Percentiles rank a stretch among this genome's conserved stretches.
Conservation (phyloP, 2,329 filamentous ascomycete species). For the Ilyonectria mors-panacis region DNA sequence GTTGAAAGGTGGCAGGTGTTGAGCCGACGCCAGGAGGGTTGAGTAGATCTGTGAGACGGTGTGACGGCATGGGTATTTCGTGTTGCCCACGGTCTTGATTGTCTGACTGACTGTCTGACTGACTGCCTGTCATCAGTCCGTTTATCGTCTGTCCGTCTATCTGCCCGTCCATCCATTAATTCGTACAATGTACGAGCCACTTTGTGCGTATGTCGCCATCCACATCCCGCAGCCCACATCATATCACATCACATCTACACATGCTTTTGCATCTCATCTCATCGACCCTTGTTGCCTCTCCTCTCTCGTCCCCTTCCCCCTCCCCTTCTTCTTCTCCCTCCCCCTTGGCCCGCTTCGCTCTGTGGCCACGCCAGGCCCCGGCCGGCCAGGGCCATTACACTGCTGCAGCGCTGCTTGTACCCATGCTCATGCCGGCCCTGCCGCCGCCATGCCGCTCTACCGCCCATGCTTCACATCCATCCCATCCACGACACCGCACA, state of each 20-base stretch:
- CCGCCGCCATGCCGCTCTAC: constrained; percentile 19
- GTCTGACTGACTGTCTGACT: not conserved
- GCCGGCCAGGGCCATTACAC: not conserved
- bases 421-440: constrained; percentile 7
- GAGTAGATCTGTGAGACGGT: not conserved
- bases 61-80: too few species aligned
- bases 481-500: constrained; percentile 2
- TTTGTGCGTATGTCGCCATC: not conserved
- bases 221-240: not conserved
- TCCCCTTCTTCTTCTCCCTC: not conserved
- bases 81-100: not conserved
- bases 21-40: not conserved
- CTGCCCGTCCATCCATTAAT: not conserved
- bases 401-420: constrained; percentile 11
- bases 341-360: constrained; percentile 22
- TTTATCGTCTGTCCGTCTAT: not conserved
- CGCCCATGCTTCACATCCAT: constrained; percentile 14
- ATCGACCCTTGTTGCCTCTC: constrained; percentile 28
- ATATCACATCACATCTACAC: not conserved
- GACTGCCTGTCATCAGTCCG: not conserved
- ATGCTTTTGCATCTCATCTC: not conserved
- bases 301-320: constrained; percentile 17
- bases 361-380: constrained; percentile 7
- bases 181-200: not conserved
- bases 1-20: not conserved